Percentiles rank a stretch among this genome's conserved stretches.
Evolutionary conservation across 371 early-diverging fungal genomes (phyloP).

Genomic region (Furculomyces boomerangus): DNA sequence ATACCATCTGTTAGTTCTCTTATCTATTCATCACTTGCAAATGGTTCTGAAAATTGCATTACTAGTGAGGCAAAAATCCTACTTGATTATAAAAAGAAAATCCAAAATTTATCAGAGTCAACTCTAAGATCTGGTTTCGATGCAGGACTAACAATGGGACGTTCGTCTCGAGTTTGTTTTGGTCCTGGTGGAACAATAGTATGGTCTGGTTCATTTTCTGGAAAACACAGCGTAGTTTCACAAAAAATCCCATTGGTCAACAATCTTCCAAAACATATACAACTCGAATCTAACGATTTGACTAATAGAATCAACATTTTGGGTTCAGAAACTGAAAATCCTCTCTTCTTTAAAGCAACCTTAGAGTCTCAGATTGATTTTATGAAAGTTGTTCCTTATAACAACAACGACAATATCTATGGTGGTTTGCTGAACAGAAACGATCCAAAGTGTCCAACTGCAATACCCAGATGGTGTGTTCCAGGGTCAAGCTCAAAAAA

Average conservation of each 20-base stretch:
- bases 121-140: slow-evolving; percentile 27
- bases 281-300: neutral
- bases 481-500: neutral
- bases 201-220: neutral
- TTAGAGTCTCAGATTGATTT: neutral
- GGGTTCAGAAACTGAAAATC: neutral
- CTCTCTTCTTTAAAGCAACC: neutral
- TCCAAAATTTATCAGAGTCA: slow-evolving; percentile 12
- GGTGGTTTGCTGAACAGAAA: too few relatives aligned
- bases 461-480: too few relatives aligned
- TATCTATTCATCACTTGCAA: too few relatives aligned
- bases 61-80: too few relatives aligned
- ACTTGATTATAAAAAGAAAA: too few relatives aligned
- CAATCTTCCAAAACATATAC: neutral
- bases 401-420: too few relatives aligned
- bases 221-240: neutral
- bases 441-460: too few relatives aligned
- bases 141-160: slow-evolving; percentile 49
- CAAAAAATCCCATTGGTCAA: neutral
- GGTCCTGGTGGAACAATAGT: slow-evolving; percentile 47
- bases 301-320: neutral
- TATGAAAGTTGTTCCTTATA: neutral
- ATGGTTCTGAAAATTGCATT: too few relatives aligned
- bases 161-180: slow-evolving; percentile 59
- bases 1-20: too few relatives aligned